A percentile compares a stretch with the other conserved stretches of the same genome.
Conservation (phyloP, 306 rosid genomes). For the Inga leiocalycina region DNA sequence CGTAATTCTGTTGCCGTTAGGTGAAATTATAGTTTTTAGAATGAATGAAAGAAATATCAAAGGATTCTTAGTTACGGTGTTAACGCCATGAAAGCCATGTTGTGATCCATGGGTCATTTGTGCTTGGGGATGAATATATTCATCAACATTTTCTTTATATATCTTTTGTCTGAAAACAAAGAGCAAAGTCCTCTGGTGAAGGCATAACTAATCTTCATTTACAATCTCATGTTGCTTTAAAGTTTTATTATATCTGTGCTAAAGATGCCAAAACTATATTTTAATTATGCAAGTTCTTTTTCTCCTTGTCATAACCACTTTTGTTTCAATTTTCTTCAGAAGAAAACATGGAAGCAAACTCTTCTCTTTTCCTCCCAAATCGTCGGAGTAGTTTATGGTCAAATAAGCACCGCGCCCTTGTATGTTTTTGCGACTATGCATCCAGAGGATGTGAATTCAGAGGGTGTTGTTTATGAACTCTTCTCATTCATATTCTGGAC, state of each 20-base stretch:
- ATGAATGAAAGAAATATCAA: background rate
- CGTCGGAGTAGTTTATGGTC: slow-evolving; percentile 82
- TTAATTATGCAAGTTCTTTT: background rate
- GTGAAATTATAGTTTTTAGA: background rate
- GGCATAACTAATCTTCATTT: background rate
- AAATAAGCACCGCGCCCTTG: slow-evolving; percentile 76
- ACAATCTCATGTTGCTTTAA: slow-evolving; percentile 10
- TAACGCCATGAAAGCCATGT: background rate
- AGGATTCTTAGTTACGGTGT: background rate
- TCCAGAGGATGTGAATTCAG: slow-evolving; percentile 35
- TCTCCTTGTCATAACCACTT: background rate
- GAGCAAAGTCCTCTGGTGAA: background rate
- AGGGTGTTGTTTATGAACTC: slow-evolving; percentile 57
- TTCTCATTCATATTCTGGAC: slow-evolving; percentile 87
- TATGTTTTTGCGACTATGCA: slow-evolving; percentile 70
- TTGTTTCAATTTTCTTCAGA: slow-evolving; percentile 39
- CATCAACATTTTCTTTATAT: background rate
- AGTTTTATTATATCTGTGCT: background rate
- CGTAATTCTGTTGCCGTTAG: background rate
- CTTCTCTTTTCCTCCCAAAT: slow-evolving; percentile 73
- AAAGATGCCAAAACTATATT: background rate
- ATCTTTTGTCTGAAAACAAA: too few species aligned
- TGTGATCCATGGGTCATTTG: background rate
- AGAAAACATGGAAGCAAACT: slow-evolving; percentile 66
- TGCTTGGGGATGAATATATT: background rate